Percentiles rank a stretch among this genome's conserved stretches.
Evolutionary conservation across 805 yeast genomes (phyloP).

Genomic region (Ogataea chonburiensis): DNA sequence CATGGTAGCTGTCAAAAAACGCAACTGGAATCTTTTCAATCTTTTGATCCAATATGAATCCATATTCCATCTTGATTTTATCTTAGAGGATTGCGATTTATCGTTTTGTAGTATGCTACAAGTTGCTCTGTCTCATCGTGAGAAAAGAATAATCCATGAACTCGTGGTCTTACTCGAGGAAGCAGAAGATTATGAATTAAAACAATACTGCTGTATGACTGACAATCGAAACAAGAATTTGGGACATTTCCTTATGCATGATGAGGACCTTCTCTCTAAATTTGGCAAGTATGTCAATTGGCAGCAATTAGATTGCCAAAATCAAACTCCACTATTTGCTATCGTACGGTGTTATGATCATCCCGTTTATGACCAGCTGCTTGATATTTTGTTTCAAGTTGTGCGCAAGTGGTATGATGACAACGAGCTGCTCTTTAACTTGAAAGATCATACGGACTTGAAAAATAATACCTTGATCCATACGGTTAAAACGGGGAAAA

Average conservation of each 20-base stretch:
- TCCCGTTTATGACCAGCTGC: conserved; percentile 50
- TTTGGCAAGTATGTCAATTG: conserved; percentile 68
- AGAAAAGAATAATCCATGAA: conserved; percentile 43
- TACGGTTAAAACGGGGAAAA: conserved; percentile 49
- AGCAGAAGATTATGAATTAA: conserved; percentile 44
- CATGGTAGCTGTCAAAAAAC: conserved; percentile 55
- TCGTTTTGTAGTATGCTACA: conserved; percentile 56
- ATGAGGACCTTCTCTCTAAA: conserved; percentile 45
- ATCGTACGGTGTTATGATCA: conserved; percentile 82
- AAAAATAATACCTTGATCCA: conserved; percentile 79
- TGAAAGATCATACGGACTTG: conserved; percentile 65
- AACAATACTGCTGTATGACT: conserved; percentile 44
- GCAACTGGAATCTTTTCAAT: conserved; percentile 44
- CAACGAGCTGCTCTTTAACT: conserved; percentile 37
- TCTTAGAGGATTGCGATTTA: conserved; percentile 60
- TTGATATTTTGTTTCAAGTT: conserved; percentile 44
- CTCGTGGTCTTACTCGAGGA: conserved; percentile 44
- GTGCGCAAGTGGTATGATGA: conserved; percentile 43
- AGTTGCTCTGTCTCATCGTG: conserved; percentile 58
- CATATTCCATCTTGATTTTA: conserved; percentile 62
- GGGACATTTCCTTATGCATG: conserved; percentile 73
- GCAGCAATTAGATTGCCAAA: conserved; percentile 59
- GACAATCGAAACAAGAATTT: conserved; percentile 59
- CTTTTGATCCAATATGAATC: conserved; percentile 44
- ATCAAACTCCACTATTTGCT: conserved; percentile 77